Conservation (phyloP, 2,329 filamentous ascomycete genomes). For the Ilyonectria mors-panacis region DNA sequence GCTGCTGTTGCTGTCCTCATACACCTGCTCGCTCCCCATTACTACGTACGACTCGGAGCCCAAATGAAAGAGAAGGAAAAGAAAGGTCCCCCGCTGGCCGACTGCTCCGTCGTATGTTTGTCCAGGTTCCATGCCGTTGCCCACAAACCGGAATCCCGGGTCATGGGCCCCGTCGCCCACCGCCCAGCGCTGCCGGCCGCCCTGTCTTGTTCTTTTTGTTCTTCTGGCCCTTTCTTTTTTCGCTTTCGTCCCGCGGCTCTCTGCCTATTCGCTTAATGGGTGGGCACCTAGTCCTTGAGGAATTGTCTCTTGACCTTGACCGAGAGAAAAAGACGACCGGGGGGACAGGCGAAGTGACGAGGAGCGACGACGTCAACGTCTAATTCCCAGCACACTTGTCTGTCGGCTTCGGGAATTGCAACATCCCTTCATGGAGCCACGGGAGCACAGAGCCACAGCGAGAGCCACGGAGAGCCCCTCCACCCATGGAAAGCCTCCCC, state of each 20-base stretch:
- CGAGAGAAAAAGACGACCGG: not conserved
- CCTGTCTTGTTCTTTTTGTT: constrained; percentile 20
- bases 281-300: constrained; percentile 5
- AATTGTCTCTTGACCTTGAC: not conserved
- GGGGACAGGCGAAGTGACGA: not conserved
- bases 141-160: constrained; percentile 33
- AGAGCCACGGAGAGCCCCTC: constrained; percentile 9
- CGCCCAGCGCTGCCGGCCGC: constrained; percentile 20
- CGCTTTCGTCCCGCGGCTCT: not conserved
- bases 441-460: constrained; percentile 13
- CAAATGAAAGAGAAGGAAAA: constrained; percentile 12
- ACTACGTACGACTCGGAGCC: not conserved
- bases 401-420: constrained; percentile 26
- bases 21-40: not conserved
- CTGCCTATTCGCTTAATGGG: constrained; percentile 11
- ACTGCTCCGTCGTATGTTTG: constrained; percentile 33
- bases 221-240: constrained; percentile 7
- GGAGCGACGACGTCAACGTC: not conserved
- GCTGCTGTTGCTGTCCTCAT: not conserved
- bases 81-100: constrained; percentile 15
- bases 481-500: constrained; percentile 13
- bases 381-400: constrained; percentile 13
- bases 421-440: constrained; percentile 20
- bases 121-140: constrained; percentile 28
- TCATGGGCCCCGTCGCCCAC: constrained; percentile 29